Conservation (phyloP, 306 rosid species). For the Cicer judaicum region DNA sequence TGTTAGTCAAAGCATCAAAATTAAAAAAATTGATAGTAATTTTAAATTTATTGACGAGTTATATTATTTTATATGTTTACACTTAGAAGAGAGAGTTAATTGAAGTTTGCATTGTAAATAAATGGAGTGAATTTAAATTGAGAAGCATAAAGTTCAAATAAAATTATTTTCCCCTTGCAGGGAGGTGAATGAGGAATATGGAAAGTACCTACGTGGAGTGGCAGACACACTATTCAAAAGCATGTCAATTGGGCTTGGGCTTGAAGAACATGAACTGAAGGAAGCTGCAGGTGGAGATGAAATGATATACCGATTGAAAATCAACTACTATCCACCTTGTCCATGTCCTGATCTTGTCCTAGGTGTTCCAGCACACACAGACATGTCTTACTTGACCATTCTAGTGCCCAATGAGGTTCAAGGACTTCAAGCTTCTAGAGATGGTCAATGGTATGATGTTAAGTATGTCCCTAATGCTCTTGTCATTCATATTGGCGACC, state of each 20-base stretch:
- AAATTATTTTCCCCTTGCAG: constrained; percentile 28
- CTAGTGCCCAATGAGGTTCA: constrained; percentile 80
- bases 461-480: constrained; percentile 77
- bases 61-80: too few relatives aligned
- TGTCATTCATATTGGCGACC: constrained; percentile 80
- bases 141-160: too few relatives aligned
- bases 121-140: too few relatives aligned
- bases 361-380: constrained; percentile 81
- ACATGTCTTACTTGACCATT: constrained; percentile 68
- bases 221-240: constrained; percentile 61
- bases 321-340: constrained; percentile 89
- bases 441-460: constrained; percentile 74
- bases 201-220: constrained; percentile 52
- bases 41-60: too few relatives aligned
- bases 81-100: too few relatives aligned
- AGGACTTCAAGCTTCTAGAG: constrained; percentile 74
- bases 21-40: too few relatives aligned
- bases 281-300: constrained; percentile 63
- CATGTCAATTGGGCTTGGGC: constrained; percentile 65
- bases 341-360: constrained; percentile 77
- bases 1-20: too few relatives aligned
- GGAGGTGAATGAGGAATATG: constrained; percentile 70
- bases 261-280: constrained; percentile 62
- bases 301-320: constrained; percentile 63
- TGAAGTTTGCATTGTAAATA: too few relatives aligned